A percentile compares a stretch with the other conserved stretches of the same genome.
phyloP scores from a whole-genome alignment of 2,329 filamentous ascomycete genomes.

The Aphanoascus verrucosus region DNA sequence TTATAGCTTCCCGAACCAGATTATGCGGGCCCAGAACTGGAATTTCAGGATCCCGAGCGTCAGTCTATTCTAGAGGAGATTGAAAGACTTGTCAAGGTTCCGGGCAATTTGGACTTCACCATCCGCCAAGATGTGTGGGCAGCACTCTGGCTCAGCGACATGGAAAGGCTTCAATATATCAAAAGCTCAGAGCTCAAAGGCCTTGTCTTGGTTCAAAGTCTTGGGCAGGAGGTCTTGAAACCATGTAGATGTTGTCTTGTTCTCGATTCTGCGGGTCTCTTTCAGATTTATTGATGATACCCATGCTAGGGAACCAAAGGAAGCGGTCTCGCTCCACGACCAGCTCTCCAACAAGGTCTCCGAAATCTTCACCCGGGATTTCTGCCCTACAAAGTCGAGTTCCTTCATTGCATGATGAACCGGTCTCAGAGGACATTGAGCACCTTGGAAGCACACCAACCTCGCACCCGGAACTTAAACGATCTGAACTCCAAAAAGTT shows the following conservation, averaged over 20 bases:
- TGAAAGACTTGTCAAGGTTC: neutral
- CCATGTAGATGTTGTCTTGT: neutral
- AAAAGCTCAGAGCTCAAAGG: neutral
- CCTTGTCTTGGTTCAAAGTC: neutral
- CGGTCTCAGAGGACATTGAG: too few species aligned
- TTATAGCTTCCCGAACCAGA: neutral
- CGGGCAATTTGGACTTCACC: neutral
- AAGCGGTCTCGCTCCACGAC: too few species aligned
- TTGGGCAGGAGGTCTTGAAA: constrained; percentile 1
- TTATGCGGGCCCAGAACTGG: neutral
- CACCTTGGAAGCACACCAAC: too few species aligned
- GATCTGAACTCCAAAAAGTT: too few species aligned
- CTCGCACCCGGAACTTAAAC: too few species aligned
- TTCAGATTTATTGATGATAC: too few species aligned
- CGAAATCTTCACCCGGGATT: too few species aligned
- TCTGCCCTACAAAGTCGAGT: too few species aligned
- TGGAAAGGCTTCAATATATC: neutral
- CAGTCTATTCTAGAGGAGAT: neutral
- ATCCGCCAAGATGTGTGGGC: neutral
- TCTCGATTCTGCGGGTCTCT: neutral
- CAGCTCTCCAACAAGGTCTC: too few species aligned
- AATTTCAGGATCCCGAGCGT: neutral
- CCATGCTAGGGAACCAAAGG: too few species aligned
- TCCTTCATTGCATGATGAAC: too few species aligned
- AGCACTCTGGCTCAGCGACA: neutral